A percentile compares a stretch with the other conserved stretches of the same genome.
These are phyloP conservation scores for Dioszegia hungarica DNA, from an alignment of 768 basidiomycete genomes.

Conservation along the genomic window DNA sequence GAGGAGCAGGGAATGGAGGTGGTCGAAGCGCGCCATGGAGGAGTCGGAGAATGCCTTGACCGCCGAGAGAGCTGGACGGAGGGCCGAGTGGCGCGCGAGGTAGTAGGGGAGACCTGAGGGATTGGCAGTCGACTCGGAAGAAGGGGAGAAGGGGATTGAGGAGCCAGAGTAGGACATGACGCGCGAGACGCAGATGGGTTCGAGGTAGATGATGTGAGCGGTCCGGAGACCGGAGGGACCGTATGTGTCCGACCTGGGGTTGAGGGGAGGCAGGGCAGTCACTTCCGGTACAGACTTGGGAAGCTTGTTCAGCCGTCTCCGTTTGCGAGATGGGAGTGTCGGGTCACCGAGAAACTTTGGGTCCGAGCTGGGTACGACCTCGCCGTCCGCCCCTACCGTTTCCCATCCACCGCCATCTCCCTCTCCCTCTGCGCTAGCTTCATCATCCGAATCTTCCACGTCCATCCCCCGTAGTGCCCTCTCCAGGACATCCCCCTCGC, in stretches of 20 bases:
- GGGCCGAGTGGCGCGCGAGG: conserved; percentile 57
- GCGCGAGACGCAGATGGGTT: conserved; percentile 64
- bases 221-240: conserved; percentile 53
- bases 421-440: conserved; percentile 35
- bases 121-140: background rate
- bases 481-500: conserved; percentile 49
- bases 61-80: conserved; percentile 69
- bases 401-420: conserved; percentile 23
- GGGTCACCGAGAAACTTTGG: conserved; percentile 3
- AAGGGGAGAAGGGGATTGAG: background rate
- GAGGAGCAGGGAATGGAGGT: conserved; percentile 54
- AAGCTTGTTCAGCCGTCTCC: conserved; percentile 11
- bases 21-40: conserved; percentile 71
- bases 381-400: no score
- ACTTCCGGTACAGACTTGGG: conserved; percentile 54
- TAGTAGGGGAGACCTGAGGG: conserved; percentile 70
- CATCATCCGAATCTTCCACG: conserved; percentile 26
- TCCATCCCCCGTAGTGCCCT: conserved; percentile 26
- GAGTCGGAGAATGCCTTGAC: conserved; percentile 77
- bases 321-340: conserved; percentile 15
- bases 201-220: conserved; percentile 70
- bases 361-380: conserved; percentile 43
- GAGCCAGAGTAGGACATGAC: conserved; percentile 52
- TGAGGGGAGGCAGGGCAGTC: conserved; percentile 58
- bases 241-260: conserved; percentile 60